Conservation (phyloP, 2,329 filamentous ascomycete species). For the Sclerotinia nivalis region DNA sequence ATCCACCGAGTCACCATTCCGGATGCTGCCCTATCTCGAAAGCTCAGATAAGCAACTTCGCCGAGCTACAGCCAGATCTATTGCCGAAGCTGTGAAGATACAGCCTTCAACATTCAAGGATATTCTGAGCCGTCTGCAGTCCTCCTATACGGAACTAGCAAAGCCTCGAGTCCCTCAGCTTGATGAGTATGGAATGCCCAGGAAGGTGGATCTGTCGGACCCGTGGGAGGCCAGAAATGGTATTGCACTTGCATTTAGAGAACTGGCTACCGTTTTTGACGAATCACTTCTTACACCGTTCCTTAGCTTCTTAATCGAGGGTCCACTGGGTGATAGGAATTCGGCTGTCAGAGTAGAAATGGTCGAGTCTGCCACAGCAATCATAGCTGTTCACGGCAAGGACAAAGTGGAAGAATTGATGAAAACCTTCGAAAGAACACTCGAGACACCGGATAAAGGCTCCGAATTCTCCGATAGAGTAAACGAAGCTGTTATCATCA, state of each 20-base stretch:
- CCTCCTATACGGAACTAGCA: slow-evolving; percentile 73
- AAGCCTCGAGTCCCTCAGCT: slow-evolving; percentile 81
- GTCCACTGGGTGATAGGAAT: slow-evolving; percentile 83
- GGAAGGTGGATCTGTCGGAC: slow-evolving; percentile 83
- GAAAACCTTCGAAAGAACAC: slow-evolving; percentile 82
- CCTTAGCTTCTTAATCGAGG: slow-evolving; percentile 83
- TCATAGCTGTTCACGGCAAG: slow-evolving; percentile 81
- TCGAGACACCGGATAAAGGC: slow-evolving; percentile 82
- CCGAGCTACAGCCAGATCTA: slow-evolving; percentile 75
- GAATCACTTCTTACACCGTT: slow-evolving; percentile 72
- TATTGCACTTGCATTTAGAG: slow-evolving; percentile 82
- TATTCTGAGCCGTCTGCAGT: slow-evolving; percentile 65
- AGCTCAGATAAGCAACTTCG: slow-evolving; percentile 80
- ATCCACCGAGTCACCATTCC: slow-evolving; percentile 61
- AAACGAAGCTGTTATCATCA: slow-evolving; percentile 95
- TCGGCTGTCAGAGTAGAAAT: slow-evolving; percentile 79
- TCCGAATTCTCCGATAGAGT: slow-evolving; percentile 83
- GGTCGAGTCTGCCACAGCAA: slow-evolving; percentile 81
- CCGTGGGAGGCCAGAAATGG: slow-evolving; percentile 91
- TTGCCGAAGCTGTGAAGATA: slow-evolving; percentile 70
- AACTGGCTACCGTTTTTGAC: slow-evolving; percentile 71
- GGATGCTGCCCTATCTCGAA: slow-evolving; percentile 76
- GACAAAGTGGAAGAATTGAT: slow-evolving; percentile 84
- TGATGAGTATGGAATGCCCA: slow-evolving; percentile 92
- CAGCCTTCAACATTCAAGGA: slow-evolving; percentile 61